phyloP scores from a whole-genome alignment of 768 basidiomycete species.

The Cubamyces sp. region DNA sequence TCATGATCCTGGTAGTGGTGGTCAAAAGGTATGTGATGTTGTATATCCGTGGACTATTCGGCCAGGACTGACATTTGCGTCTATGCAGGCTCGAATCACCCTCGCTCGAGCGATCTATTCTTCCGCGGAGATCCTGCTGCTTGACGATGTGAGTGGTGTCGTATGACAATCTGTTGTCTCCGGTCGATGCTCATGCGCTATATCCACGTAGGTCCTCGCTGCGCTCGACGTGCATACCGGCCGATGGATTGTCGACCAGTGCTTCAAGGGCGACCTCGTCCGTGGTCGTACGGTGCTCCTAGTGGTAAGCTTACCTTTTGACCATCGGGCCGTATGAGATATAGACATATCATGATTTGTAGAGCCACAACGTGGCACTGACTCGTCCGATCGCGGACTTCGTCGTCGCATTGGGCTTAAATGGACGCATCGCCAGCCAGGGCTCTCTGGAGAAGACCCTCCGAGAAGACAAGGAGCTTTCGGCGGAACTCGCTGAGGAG shows the following conservation, averaged over 20 bases:
- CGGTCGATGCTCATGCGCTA: too few relatives aligned
- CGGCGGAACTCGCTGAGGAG: conserved; percentile 32
- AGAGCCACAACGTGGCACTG: conserved; percentile 61
- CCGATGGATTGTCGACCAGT: conserved; percentile 53
- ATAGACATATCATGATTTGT: accelerated
- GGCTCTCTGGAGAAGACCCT: conserved; percentile 55
- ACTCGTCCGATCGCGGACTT: conserved; percentile 55
- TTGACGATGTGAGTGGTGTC: conserved; percentile 63
- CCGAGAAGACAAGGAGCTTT: conserved; percentile 42
- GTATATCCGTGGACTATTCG: background rate
- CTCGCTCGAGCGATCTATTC: conserved; percentile 65
- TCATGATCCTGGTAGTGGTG: conserved; percentile 36
- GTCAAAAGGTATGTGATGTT: conserved; percentile 44
- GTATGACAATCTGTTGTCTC: too few relatives aligned
- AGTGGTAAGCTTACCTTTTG: conserved; percentile 43
- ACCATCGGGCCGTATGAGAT: too few relatives aligned
- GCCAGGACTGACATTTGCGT: conserved; percentile 22
- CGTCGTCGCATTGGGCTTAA: conserved; percentile 55
- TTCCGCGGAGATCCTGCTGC: conserved; percentile 60
- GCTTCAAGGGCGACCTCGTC: conserved; percentile 52
- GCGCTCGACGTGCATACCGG: conserved; percentile 59
- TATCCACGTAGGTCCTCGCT: conserved; percentile 41
- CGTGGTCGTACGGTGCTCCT: conserved; percentile 54
- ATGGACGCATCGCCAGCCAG: conserved; percentile 55
- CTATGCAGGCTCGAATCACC: conserved; percentile 51